A percentile compares a stretch with the other conserved stretches of the same genome.
phyloP scores from a whole-genome alignment of 805 yeast genomes.

The Blastobotrys mokoenaii region DNA sequence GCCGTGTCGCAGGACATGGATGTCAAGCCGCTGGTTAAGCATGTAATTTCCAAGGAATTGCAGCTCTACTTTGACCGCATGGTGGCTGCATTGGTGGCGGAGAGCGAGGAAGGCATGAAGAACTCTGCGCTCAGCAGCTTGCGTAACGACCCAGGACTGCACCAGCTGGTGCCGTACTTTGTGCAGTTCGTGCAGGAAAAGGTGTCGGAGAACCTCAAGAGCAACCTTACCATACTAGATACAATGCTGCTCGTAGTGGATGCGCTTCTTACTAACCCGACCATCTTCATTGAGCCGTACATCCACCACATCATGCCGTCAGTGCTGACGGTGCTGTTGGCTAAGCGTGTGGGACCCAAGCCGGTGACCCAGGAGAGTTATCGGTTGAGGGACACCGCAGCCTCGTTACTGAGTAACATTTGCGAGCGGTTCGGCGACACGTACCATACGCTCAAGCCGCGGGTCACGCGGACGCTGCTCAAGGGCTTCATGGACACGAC shows the following conservation, averaged over 20 bases:
- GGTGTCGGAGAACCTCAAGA: constrained; percentile 72
- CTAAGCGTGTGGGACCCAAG: constrained; percentile 71
- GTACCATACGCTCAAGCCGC: constrained; percentile 81
- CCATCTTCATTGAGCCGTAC: constrained; percentile 88
- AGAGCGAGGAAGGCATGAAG: constrained; percentile 41
- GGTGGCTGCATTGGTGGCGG: constrained; percentile 60
- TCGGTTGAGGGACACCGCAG: constrained; percentile 83
- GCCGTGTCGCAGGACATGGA: constrained; percentile 43
- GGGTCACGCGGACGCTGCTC: constrained; percentile 86
- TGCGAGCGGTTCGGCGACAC: constrained; percentile 72
- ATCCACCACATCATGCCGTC: constrained; percentile 98
- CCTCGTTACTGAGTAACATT: constrained; percentile 72
- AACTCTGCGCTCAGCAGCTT: constrained; percentile 79
- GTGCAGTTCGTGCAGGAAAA: constrained; percentile 96
- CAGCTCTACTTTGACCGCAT: constrained; percentile 90
- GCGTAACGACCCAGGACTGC: constrained; percentile 89
- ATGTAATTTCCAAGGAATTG: constrained; percentile 86
- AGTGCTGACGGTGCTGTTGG: constrained; percentile 76
- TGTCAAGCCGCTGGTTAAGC: constrained; percentile 87
- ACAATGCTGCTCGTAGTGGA: constrained; percentile 86
- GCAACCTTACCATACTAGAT: constrained; percentile 53
- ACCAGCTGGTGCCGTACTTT: constrained; percentile 92
- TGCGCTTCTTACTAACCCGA: constrained; percentile 72
- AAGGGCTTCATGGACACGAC: constrained; percentile 83
- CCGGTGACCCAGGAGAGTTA: constrained; percentile 29